phyloP scores from a whole-genome alignment of 2,329 filamentous ascomycete species.

The Nothopassalora personata region DNA sequence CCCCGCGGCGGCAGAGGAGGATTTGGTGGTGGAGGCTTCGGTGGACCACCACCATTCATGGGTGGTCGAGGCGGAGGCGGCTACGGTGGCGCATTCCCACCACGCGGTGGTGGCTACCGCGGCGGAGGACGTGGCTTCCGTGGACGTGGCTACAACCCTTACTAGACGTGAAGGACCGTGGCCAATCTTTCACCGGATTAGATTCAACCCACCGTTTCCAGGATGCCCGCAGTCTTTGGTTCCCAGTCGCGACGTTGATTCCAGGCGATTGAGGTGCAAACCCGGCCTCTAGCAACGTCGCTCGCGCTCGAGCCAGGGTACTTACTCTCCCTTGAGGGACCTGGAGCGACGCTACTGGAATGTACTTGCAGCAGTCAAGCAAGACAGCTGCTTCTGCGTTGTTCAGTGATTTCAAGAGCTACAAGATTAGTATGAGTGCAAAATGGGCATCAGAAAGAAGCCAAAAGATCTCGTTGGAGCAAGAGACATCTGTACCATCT shows the following conservation, averaged over 20 bases:
- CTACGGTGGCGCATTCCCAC: slow-evolving; percentile 34
- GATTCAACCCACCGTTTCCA: neutral
- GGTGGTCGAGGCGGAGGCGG: slow-evolving; percentile 32
- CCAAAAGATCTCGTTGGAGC: slow-evolving; percentile 23
- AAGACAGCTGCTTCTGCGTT: neutral
- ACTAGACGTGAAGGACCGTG: slow-evolving; percentile 24
- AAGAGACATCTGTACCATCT: slow-evolving; percentile 17
- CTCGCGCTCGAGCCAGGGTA: neutral
- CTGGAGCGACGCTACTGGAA: neutral
- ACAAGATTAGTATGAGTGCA: slow-evolving; percentile 7
- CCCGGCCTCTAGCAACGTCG: neutral
- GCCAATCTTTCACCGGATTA: slow-evolving; percentile 14
- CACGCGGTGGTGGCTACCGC: slow-evolving; percentile 38
- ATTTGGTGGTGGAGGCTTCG: slow-evolving; percentile 37
- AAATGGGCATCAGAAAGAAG: slow-evolving; percentile 23
- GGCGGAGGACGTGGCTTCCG: slow-evolving; percentile 32
- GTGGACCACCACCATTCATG: slow-evolving; percentile 24
- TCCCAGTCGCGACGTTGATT: neutral
- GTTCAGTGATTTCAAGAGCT: neutral
- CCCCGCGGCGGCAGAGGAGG: slow-evolving; percentile 52
- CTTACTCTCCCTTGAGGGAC: neutral
- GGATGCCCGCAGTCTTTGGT: neutral
- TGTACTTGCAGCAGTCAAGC: neutral
- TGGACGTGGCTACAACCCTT: slow-evolving; percentile 35
- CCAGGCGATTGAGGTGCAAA: neutral